These are phyloP conservation scores for Daldinia vernicosa DNA, from an alignment of 495 filamentous ascomycete species.

Conservation along the genomic window DNA sequence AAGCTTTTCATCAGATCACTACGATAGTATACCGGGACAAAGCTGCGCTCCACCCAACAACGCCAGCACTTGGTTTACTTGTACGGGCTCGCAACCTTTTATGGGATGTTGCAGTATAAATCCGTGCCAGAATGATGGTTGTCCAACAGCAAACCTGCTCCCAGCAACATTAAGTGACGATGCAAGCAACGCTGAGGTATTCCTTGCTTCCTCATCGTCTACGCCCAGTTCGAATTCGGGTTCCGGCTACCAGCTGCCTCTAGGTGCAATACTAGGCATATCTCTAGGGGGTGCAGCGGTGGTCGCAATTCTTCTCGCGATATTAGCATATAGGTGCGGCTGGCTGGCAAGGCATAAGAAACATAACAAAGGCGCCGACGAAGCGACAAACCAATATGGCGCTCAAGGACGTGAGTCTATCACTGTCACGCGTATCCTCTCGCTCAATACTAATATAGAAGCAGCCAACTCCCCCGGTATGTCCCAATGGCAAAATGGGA, in stretches of 20 bases:
- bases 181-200: conserved; percentile 21
- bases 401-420: conserved; percentile 15
- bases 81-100: conserved; percentile 32
- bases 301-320: conserved; percentile 28
- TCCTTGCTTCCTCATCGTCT: conserved; percentile 9
- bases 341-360: conserved; percentile 31
- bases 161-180: conserved; percentile 32
- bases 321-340: conserved; percentile 31
- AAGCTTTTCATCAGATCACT: conserved; percentile 36
- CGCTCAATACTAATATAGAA: conserved; percentile 5
- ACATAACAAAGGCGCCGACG: conserved; percentile 16
- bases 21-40: conserved; percentile 32
- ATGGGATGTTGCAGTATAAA: conserved; percentile 35
- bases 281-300: conserved; percentile 31
- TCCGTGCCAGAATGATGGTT: conserved; percentile 30
- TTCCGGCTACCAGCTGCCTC: conserved; percentile 15
- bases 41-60: conserved; percentile 27
- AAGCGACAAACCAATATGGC: conserved; percentile 2
- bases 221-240: conserved; percentile 19
- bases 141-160: conserved; percentile 37
- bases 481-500: conserved; percentile 19
- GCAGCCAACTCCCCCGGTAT: conserved; percentile 24
- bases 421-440: background rate
- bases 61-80: conserved; percentile 34
- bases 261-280: conserved; percentile 35